Evolutionary conservation across 441 rosid genomes (phyloP).

Genomic region (Syzygium syzygioides): DNA sequence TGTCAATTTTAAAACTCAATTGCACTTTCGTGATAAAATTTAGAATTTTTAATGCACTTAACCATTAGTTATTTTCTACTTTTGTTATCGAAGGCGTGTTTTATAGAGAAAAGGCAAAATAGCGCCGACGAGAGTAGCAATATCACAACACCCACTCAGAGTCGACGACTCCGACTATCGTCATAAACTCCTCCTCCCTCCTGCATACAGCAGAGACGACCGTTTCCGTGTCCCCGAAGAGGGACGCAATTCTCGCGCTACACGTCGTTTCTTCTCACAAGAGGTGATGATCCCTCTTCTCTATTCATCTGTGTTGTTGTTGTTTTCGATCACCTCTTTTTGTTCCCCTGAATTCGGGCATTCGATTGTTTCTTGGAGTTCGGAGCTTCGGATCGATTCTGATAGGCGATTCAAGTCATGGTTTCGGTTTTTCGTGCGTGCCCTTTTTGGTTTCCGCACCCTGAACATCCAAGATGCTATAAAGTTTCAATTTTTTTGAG

Average conservation of each 20-base stretch:
- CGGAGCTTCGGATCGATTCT: background rate
- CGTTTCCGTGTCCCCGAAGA: background rate
- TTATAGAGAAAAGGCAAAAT: background rate
- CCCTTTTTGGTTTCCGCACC: background rate
- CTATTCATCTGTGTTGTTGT: background rate
- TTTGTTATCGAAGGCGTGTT: background rate
- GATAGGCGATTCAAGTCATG: background rate
- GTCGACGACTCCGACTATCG: background rate
- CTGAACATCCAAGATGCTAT: background rate
- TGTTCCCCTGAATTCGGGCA: background rate
- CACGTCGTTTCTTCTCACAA: background rate
- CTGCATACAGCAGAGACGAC: background rate
- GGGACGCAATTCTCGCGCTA: background rate
- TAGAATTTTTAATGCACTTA: too few relatives aligned
- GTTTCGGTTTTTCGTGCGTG: background rate
- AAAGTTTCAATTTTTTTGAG: background rate
- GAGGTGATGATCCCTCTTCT: background rate
- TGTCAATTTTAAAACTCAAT: too few relatives aligned
- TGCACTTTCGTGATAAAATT: too few relatives aligned
- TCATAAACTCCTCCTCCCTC: background rate
- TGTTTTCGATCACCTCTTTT: background rate
- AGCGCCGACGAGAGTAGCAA: background rate
- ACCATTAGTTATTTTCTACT: background rate
- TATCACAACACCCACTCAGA: background rate
- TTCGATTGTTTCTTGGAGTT: background rate